These are phyloP conservation scores for Candida glucosophila DNA, from an alignment of 1,139 yeast genomes.

Conservation along the genomic window DNA sequence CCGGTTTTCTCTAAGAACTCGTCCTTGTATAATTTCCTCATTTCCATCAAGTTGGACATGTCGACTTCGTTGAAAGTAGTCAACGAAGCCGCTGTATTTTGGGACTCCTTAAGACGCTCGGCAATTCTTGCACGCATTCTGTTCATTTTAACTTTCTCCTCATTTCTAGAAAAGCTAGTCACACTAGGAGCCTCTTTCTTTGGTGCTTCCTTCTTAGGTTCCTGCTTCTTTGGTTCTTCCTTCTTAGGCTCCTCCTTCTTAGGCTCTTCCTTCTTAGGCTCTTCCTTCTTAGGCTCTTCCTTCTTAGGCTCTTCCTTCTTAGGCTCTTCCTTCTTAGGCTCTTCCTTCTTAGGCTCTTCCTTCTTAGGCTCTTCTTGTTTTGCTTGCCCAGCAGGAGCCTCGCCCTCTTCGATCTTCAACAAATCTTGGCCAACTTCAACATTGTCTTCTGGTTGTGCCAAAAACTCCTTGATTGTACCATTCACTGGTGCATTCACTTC, in stretches of 20 bases:
- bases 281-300: slow-evolving; percentile 17
- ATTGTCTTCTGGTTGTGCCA: slow-evolving; percentile 82
- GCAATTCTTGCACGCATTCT: slow-evolving; percentile 99
- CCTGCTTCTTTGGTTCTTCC: slow-evolving; percentile 13
- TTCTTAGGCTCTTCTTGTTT: slow-evolving; percentile 18
- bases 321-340: slow-evolving; percentile 19
- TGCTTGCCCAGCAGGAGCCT: slow-evolving; percentile 58
- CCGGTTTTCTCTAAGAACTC: slow-evolving; percentile 93
- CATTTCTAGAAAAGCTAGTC: slow-evolving; percentile 71
- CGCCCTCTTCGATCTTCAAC: slow-evolving; percentile 86
- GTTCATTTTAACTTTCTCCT: slow-evolving; percentile 95
- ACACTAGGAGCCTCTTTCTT: slow-evolving; percentile 32
- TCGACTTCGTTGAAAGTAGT: slow-evolving; percentile 98
- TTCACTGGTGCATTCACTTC: slow-evolving; percentile 92
- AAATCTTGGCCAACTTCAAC: slow-evolving; percentile 95
- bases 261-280: slow-evolving; percentile 15
- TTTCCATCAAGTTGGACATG: slow-evolving; percentile 85
- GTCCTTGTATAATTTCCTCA: slow-evolving; percentile 96
- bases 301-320: slow-evolving; percentile 16
- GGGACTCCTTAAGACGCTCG: slow-evolving; percentile 98
- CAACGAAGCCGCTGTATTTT: slow-evolving; percentile 96
- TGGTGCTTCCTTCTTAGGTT: slow-evolving; percentile 14
- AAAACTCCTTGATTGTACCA: slow-evolving; percentile 81
- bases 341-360: slow-evolving; percentile 17
- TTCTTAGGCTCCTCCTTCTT: slow-evolving; percentile 17